Percentiles rank a stretch among this genome's conserved stretches.
These are phyloP conservation scores for Epichloe bromicola DNA, from an alignment of 2,329 filamentous ascomycete genomes.

Conservation along the genomic window DNA sequence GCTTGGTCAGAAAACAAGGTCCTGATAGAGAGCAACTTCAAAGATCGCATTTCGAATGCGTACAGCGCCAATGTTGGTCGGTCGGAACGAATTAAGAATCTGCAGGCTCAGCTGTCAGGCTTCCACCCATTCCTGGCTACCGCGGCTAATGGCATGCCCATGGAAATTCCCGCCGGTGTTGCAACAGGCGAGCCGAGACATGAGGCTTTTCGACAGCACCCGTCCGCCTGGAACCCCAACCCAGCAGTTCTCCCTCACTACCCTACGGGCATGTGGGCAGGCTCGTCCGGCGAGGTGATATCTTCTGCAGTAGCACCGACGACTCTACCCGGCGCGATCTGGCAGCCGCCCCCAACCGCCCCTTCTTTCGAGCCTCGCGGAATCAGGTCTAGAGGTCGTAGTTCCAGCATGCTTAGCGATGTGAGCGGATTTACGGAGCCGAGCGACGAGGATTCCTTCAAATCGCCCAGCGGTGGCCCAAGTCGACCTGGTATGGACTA, in stretches of 20 bases:
- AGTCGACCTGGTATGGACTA: constrained; percentile 3
- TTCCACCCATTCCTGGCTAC: constrained; percentile 20
- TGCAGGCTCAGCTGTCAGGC: constrained; percentile 20
- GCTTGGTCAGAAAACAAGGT: constrained; percentile 33
- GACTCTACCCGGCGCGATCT: constrained; percentile 18
- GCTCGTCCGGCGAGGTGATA: constrained; percentile 20
- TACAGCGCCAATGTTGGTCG: constrained; percentile 17
- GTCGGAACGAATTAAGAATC: constrained; percentile 17
- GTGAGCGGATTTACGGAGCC: constrained; percentile 55
- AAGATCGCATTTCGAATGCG: constrained; percentile 30
- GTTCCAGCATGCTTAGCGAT: constrained; percentile 54
- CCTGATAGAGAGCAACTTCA: constrained; percentile 32
- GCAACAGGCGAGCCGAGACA: constrained; percentile 10
- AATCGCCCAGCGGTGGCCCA: constrained; percentile 10
- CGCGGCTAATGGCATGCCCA: constrained; percentile 18
- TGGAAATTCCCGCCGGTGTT: constrained; percentile 15
- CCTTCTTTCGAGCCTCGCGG: constrained; percentile 21
- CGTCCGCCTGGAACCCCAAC: constrained; percentile 22
- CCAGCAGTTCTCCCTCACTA: constrained; percentile 22
- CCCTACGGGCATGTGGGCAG: constrained; percentile 23
- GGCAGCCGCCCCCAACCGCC: constrained; percentile 26
- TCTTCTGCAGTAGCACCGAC: constrained; percentile 18
- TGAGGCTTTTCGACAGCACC: constrained; percentile 10
- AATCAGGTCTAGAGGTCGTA: constrained; percentile 40
- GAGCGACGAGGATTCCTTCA: constrained; percentile 34